A percentile compares a stretch with the other conserved stretches of the same genome.
Evolutionary conservation across 2,329 filamentous ascomycete species (phyloP).

Genomic region (Reticulascus tulasneorum): DNA sequence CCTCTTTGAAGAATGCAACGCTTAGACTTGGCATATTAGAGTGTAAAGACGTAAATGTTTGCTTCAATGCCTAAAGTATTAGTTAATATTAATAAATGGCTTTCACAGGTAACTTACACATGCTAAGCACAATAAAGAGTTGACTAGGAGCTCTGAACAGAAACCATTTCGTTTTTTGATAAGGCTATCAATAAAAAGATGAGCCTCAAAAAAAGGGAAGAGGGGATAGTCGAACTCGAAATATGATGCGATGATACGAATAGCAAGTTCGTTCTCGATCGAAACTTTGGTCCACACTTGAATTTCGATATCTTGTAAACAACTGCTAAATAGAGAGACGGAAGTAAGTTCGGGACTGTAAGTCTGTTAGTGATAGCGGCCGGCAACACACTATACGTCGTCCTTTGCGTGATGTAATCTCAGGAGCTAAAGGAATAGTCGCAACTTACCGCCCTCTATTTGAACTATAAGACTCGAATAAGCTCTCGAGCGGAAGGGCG

Average conservation of each 20-base stretch:
- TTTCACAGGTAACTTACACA: slow-evolving; percentile 5
- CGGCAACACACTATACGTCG: too few relatives aligned
- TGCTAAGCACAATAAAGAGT: slow-evolving; percentile 2
- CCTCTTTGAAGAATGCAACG: slow-evolving; percentile 1
- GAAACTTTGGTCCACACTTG: too few relatives aligned
- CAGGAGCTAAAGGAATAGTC: too few relatives aligned
- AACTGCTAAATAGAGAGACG: too few relatives aligned
- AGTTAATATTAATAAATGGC: too few relatives aligned
- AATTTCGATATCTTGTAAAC: too few relatives aligned
- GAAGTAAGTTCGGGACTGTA: too few relatives aligned
- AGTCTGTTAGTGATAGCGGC: too few relatives aligned
- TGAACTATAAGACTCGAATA: slow-evolving; percentile 3
- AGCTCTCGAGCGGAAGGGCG: not conserved
- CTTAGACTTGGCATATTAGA: not conserved
- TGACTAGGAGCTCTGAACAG: slow-evolving; percentile 4
- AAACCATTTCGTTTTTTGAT: not conserved
- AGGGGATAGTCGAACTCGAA: slow-evolving; percentile 4
- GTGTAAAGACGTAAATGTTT: slow-evolving; percentile 3
- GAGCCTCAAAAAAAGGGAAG: slow-evolving; percentile 6
- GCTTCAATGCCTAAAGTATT: slow-evolving; percentile 1
- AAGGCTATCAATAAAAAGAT: slow-evolving; percentile 1
- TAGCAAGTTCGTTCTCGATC: slow-evolving; percentile 5
- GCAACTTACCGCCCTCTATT: too few relatives aligned
- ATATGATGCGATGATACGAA: slow-evolving; percentile 2
- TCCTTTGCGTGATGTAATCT: slow-evolving; percentile 4